A percentile compares a stretch with the other conserved stretches of the same genome.
phyloP scores from a whole-genome alignment of 352 stramenopile genomes.

The Phytophthora podocarpi region DNA sequence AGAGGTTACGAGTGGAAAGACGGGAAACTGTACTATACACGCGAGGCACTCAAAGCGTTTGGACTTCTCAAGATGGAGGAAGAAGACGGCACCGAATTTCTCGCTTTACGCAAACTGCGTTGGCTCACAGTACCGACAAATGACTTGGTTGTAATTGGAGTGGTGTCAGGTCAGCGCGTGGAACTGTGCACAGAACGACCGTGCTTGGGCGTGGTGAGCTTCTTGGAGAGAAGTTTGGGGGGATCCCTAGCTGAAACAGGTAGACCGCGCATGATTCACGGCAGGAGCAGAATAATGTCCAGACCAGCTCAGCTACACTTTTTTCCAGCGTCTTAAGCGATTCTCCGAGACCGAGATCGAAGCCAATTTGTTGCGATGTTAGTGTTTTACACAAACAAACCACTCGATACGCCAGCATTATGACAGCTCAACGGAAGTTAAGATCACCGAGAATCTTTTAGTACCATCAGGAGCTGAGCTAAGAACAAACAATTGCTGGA shows the following conservation, averaged over 20 bases:
- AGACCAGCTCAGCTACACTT: not conserved
- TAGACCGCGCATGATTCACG: slow-evolving; percentile 18
- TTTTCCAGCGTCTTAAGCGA: slow-evolving; percentile 1
- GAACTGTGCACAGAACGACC: slow-evolving; percentile 2
- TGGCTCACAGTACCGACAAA: slow-evolving; percentile 7
- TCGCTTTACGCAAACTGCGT: slow-evolving; percentile 7
- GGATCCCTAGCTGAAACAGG: slow-evolving; percentile 11
- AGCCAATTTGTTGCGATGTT: too few species aligned
- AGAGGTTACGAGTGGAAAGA: slow-evolving; percentile 12
- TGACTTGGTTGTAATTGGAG: slow-evolving; percentile 17
- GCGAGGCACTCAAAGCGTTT: slow-evolving; percentile 12
- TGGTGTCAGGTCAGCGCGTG: not conserved
- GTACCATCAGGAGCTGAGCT: not conserved
- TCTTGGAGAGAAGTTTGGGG: slow-evolving; percentile 7
- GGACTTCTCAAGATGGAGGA: slow-evolving; percentile 17
- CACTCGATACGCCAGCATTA: too few species aligned
- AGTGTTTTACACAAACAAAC: too few species aligned
- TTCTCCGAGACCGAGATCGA: too few species aligned
- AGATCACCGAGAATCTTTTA: slow-evolving; percentile 1
- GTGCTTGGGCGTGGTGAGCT: slow-evolving; percentile 10
- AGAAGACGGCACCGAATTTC: slow-evolving; percentile 7
- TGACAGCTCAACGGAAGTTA: too few species aligned
- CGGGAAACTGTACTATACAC: slow-evolving; percentile 3
- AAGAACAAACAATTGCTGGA: not conserved
- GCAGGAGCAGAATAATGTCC: slow-evolving; percentile 16